These are phyloP conservation scores for Musa schizocarpa DNA, from an alignment of 176 grass and related monocot species.

Conservation along the genomic window DNA sequence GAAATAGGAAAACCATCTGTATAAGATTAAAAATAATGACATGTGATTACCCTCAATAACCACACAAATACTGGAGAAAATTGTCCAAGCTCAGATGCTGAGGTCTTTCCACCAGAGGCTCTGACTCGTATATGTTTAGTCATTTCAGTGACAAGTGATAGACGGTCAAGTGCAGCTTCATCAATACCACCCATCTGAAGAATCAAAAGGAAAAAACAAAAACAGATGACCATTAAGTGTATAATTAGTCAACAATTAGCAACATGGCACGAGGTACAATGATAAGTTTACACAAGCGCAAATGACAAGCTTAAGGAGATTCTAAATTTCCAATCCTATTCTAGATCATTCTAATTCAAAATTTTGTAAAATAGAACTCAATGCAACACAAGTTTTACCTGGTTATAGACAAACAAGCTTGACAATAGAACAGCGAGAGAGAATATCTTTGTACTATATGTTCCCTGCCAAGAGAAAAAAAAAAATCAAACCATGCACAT, in stretches of 20 bases:
- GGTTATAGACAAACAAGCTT: slow-evolving; percentile 99
- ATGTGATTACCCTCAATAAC: slow-evolving; percentile 64
- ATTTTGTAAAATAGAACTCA: background rate
- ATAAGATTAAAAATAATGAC: background rate
- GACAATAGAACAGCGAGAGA: slow-evolving; percentile 86
- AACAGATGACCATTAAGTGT: background rate
- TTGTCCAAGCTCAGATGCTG: slow-evolving; percentile 77
- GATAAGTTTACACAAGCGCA: too few species aligned
- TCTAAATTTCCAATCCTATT: too few species aligned
- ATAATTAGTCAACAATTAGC: background rate
- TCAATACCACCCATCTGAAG: slow-evolving; percentile 96
- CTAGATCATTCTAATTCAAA: too few species aligned
- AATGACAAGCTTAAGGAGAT: too few species aligned
- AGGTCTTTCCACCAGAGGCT: slow-evolving; percentile 77
- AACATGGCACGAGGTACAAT: background rate
- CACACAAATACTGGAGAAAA: slow-evolving; percentile 98
- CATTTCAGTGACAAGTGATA: slow-evolving; percentile 98
- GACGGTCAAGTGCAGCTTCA: slow-evolving; percentile 83
- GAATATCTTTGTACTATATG: slow-evolving; percentile 99
- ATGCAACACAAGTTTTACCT: slow-evolving; percentile 36
- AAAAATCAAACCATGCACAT: background rate
- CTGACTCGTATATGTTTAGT: slow-evolving; percentile 96
- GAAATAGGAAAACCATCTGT: background rate
- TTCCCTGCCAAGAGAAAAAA: slow-evolving; percentile 44
- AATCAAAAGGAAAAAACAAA: background rate